Conservation (phyloP, 768 basidiomycete species). For the Ramaria sp. region DNA sequence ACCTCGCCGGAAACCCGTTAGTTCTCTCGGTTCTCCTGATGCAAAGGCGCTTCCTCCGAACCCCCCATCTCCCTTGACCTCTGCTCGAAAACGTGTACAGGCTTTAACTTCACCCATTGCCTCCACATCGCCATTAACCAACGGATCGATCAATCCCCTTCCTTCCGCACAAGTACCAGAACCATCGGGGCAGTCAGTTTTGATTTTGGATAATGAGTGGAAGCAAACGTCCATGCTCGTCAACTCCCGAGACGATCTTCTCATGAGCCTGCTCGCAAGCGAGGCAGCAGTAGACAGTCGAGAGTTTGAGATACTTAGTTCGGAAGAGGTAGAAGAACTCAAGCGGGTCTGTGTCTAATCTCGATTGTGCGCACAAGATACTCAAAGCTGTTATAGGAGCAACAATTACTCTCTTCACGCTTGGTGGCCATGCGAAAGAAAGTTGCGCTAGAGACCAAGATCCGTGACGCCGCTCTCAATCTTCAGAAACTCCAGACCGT, state of each 20-base stretch:
- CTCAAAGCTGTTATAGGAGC: conserved; percentile 40
- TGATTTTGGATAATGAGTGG: conserved; percentile 22
- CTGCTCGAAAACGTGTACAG: conserved; percentile 16
- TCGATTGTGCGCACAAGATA: conserved; percentile 1
- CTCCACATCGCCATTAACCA: conserved; percentile 29
- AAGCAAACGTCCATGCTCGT: conserved; percentile 34
- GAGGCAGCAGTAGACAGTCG: conserved; percentile 92
- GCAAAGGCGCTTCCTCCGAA: conserved; percentile 14
- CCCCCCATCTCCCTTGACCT: conserved; percentile 17
- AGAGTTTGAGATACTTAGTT: conserved; percentile 62
- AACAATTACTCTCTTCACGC: conserved; percentile 56
- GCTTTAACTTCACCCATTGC: conserved; percentile 23
- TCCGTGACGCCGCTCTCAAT: conserved; percentile 76
- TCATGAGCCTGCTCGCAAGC: conserved; percentile 83
- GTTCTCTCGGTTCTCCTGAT: conserved; percentile 18
- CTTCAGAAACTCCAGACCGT: conserved; percentile 54
- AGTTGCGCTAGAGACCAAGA: conserved; percentile 72
- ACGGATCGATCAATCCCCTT: conserved; percentile 17
- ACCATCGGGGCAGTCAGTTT: conserved; percentile 26
- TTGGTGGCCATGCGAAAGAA: conserved; percentile 60
- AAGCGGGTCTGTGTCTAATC: conserved; percentile 43
- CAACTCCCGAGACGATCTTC: conserved; percentile 69
- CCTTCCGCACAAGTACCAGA: not conserved
- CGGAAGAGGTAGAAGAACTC: conserved; percentile 60
- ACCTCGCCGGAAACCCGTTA: conserved; percentile 16